Base-by-base conservation (phyloP, 1,284 basidiomycete genomes). In the Phellinidium pouzarii region DNA sequence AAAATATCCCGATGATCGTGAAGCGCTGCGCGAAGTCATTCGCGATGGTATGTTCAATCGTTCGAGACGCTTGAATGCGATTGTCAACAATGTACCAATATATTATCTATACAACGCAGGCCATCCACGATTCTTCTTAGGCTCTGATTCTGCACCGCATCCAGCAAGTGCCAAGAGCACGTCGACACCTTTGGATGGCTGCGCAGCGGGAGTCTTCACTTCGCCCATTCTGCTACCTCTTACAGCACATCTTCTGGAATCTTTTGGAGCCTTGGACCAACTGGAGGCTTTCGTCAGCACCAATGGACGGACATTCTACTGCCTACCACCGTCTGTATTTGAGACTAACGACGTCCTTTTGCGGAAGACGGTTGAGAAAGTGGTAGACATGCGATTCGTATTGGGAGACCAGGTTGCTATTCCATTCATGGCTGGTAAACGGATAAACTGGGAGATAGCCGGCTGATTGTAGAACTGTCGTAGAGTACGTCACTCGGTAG, bases 141-240 rank as follows among this genome's bases (percentile, higher is more conserved):
- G 96, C 14, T 96, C 93, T 17, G 96, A 99, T 70, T 94, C 91
- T 27, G 96, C 96, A 1, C 96, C 96, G 23, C 96, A 99, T 68
- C 86, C 90, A 1, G 75, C 84, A 8, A 68, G 76, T n/a, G 76
- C 76, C 54, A 99, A 99, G 70, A 80, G 90, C 12, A 84, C 79
- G 5, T 81, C 84, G 53, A 76, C 82, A 2, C 84, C 90, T 3
- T 68, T 71, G n/a, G 77, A 82, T 36, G 75, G 82, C 4, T 97
- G 94, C 67, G 93, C 94, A 0, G 94, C 94, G 2, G 94, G 94
- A 0, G 82, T 97, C 54, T 97, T 96, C 68, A 96, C 94, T 0
- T 91, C 88, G 1, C 87, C 91, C 1, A 84, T 94, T 61, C 75
- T 96, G 14, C 75, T 97, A n/a, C 92, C 93, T 2, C 76, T 96